A percentile compares a stretch with the other conserved stretches of the same genome.
phyloP scores from a whole-genome alignment of 768 basidiomycete species.

The Macrolepiota dolichaula region DNA sequence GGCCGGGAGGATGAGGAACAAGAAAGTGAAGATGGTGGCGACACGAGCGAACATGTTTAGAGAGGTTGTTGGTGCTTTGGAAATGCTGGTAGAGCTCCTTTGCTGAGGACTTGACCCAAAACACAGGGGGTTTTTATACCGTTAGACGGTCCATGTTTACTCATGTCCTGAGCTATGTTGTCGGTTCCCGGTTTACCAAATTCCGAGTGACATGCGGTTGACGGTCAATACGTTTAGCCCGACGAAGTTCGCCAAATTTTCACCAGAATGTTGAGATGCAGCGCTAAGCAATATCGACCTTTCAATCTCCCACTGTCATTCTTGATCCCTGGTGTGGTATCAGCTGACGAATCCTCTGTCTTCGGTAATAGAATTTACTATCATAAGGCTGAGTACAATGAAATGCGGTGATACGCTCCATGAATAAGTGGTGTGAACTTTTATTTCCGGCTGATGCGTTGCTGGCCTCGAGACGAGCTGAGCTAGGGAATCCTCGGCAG shows the following conservation, averaged over 20 bases:
- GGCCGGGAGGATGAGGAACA: slow-evolving; percentile 23
- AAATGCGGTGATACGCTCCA: neutral
- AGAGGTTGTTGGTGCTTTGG: neutral
- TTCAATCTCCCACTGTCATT: neutral
- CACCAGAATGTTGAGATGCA: neutral
- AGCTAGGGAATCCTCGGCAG: no score
- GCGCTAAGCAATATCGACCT: neutral
- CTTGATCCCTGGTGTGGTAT: neutral
- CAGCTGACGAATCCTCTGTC: neutral
- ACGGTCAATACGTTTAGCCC: neutral
- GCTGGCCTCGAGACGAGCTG: neutral
- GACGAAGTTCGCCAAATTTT: neutral
- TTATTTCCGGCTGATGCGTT: neutral
- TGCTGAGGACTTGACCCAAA: slow-evolving; percentile 14
- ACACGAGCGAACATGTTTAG: slow-evolving; percentile 26
- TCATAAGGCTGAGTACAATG: neutral
- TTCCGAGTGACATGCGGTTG: neutral
- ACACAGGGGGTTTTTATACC: slow-evolving; percentile 11
- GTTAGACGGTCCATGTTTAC: neutral
- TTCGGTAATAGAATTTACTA: no score
- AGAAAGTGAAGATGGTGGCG: slow-evolving; percentile 17
- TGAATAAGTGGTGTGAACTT: neutral
- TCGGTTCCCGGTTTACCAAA: no score
- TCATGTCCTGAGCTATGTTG: neutral
- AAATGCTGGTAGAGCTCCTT: slow-evolving; percentile 20